Base-by-base conservation (phyloP, 805 yeast genomes). In the Grigorovia yakushimaensis region DNA sequence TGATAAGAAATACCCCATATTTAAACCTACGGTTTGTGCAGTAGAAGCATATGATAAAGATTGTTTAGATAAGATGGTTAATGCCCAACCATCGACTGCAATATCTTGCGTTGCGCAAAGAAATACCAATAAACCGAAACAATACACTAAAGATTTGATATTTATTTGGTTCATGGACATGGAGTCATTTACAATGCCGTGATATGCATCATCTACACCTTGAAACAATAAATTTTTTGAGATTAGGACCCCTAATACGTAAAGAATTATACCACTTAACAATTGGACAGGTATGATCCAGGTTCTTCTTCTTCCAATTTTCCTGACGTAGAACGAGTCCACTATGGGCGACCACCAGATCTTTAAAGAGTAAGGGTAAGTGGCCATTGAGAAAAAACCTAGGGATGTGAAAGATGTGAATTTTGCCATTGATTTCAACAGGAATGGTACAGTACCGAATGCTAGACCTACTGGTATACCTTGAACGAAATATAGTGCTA, bases 81-180 rank as follows among this genome's bases (percentile, higher is more conserved):
- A 69, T 0, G 98, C 97, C 98, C 98, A 93, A 10, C 98, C 98
- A 68, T 93, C 98, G 20, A 93, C 98, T 0, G 98, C 98, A 47
- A 93, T 93, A 62, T 93, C 98, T 65, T 93, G 98, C 0, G 98
- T 91, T 0, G 98, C 97, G 68, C 97, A 89, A 50, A 89, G 72
- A 49, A 91, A 77, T 30, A 93, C 93, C 49, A 93, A 69, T 20
- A 79, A 53, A 57, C 89, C 85, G 66, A 93, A 93, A 48, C 79
- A 73, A 44, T 71, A 55, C 0, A 98, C 87, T 51, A 93, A 76
- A 2, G 66, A 60, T 15, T 47, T 20, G 17, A 64, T 50, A 41
- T 56, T 51, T 15, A 54, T 47, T 27, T 52, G 49, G 13, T 49
- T 51, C 4, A 46, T 19, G 37, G 37, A 33, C 37, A 33, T 9